Evolutionary conservation across 768 basidiomycete species (phyloP).

Genomic region (Cystobasidium tubakii): DNA sequence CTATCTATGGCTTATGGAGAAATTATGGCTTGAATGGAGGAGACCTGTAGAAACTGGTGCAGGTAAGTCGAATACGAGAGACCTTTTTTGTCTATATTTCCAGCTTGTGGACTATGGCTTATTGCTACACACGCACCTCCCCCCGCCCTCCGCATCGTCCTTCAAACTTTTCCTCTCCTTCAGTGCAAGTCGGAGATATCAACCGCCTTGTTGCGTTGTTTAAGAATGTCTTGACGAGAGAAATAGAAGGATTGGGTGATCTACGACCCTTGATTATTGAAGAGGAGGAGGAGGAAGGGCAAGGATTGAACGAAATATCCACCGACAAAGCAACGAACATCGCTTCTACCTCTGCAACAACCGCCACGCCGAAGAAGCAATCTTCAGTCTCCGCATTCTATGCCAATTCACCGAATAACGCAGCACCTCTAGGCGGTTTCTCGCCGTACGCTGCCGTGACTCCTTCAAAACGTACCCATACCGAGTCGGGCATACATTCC

Average conservation of each 20-base stretch:
- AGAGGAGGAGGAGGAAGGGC: not conserved
- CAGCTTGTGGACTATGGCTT: too few relatives aligned
- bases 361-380: not conserved
- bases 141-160: too few relatives aligned
- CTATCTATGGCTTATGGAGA: constrained; percentile 24
- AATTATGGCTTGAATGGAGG: constrained; percentile 18
- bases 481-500: not conserved
- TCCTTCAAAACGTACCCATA: constrained; percentile 4
- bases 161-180: not conserved
- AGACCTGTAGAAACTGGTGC: constrained; percentile 14
- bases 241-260: constrained; percentile 13
- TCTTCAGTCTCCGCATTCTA: not conserved
- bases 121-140: too few relatives aligned
- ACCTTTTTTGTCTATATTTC: too few relatives aligned
- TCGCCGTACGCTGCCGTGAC: not conserved
- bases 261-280: constrained; percentile 4
- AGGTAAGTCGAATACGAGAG: not conserved
- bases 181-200: constrained; percentile 3
- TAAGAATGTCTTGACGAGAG: constrained; percentile 1
- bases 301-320: not conserved
- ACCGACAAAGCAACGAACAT: too few relatives aligned
- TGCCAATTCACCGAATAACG: not conserved
- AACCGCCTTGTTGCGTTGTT: constrained; percentile 14
- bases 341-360: not conserved
- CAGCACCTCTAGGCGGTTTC: not conserved